A percentile compares a stretch with the other conserved stretches of the same genome.
These are phyloP conservation scores for Passalora sequoiae DNA, from an alignment of 2,329 filamentous ascomycete genomes.

Conservation along the genomic window DNA sequence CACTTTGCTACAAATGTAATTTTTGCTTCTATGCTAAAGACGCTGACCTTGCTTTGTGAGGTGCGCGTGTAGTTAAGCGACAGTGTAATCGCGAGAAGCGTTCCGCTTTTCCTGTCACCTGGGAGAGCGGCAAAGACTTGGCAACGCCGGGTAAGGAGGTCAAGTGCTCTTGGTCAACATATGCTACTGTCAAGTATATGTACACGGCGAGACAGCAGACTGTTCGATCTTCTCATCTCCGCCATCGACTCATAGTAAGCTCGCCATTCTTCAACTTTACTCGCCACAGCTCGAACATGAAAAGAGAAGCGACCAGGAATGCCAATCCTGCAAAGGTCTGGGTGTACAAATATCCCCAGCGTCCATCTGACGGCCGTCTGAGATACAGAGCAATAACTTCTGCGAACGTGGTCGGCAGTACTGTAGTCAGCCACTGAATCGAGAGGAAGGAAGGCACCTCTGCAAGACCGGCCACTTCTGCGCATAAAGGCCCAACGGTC, in stretches of 20 bases:
- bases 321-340: conserved; percentile 38
- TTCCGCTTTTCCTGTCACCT: too few species aligned
- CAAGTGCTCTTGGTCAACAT: too few species aligned
- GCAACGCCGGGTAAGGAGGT: too few species aligned
- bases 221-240: too few species aligned
- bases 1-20: too few species aligned
- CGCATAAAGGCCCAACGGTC: conserved; percentile 39
- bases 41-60: too few species aligned
- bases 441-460: conserved; percentile 40
- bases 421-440: conserved; percentile 36
- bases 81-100: too few species aligned
- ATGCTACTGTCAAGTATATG: too few species aligned
- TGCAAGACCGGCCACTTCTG: conserved; percentile 39
- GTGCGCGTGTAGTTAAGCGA: too few species aligned
- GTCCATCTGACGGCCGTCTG: conserved; percentile 24
- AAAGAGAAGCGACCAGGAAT: conserved; percentile 33
- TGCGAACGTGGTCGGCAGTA: conserved; percentile 36
- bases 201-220: too few species aligned
- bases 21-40: too few species aligned
- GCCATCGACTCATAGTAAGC: conserved; percentile 1
- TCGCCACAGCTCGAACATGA: conserved; percentile 32
- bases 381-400: conserved; percentile 42
- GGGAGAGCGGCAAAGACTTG: too few species aligned
- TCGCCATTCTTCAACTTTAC: conserved; percentile 11
- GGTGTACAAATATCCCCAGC: conserved; percentile 34